phyloP scores from a whole-genome alignment of 1,139 yeast species.

The Candida sojae region DNA sequence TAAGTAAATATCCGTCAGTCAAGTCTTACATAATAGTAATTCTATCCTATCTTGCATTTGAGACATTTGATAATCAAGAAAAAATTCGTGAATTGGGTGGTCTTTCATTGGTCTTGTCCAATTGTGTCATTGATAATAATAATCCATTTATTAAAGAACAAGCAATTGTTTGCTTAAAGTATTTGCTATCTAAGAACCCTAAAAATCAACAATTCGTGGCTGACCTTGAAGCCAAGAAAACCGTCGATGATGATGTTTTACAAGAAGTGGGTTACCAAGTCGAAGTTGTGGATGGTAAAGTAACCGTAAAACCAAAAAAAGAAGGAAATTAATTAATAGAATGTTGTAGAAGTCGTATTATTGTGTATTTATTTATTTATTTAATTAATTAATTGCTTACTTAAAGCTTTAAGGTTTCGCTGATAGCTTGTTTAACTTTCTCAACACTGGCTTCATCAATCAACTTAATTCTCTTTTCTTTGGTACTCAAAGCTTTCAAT shows the following conservation, averaged over 20 bases:
- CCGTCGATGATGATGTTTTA: constrained; percentile 34
- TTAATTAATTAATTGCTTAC: neutral
- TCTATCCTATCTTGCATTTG: constrained; percentile 54
- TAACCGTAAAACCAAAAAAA: constrained; percentile 20
- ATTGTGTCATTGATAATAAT: constrained; percentile 81
- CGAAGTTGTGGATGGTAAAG: constrained; percentile 37
- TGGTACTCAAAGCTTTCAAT: constrained; percentile 66
- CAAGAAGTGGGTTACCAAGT: constrained; percentile 44
- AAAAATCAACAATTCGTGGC: constrained; percentile 78
- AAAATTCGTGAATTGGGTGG: constrained; percentile 66
- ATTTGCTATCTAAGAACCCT: constrained; percentile 60
- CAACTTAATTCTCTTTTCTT: constrained; percentile 75
- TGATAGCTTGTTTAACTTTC: constrained; percentile 71
- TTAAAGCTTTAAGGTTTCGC: constrained; percentile 54
- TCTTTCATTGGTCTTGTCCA: constrained; percentile 69
- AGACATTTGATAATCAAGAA: constrained; percentile 63
- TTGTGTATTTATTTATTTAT: neutral
- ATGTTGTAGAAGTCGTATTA: neutral
- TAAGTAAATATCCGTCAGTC: constrained; percentile 56
- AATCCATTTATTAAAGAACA: constrained; percentile 90
- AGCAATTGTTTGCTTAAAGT: constrained; percentile 75
- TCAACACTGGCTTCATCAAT: constrained; percentile 75
- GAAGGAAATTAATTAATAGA: constrained; percentile 3
- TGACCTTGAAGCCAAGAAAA: constrained; percentile 37
- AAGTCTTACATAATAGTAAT: constrained; percentile 65